Percentiles rank a stretch among this genome's conserved stretches.
phyloP scores from a whole-genome alignment of 2,329 filamentous ascomycete species.

The Emericellopsis atlantica region DNA sequence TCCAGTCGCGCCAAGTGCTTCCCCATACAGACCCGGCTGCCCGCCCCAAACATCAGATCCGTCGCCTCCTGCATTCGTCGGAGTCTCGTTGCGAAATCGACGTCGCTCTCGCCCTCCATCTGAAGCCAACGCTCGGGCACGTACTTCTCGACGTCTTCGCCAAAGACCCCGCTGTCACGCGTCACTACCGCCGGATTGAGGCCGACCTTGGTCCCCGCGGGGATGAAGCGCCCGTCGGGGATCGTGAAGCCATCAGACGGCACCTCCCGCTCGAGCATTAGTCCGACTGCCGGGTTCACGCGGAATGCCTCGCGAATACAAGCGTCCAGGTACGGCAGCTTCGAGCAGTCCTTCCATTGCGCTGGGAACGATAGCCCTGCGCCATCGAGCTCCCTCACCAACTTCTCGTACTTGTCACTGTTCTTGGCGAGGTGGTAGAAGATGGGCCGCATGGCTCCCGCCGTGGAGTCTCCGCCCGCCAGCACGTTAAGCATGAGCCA shows the following conservation, averaged over 20 bases:
- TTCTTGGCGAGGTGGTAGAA: conserved; percentile 23
- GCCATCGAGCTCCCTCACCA: conserved; percentile 19
- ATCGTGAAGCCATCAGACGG: conserved; percentile 16
- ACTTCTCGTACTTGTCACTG: conserved; percentile 11
- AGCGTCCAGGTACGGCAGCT: not conserved
- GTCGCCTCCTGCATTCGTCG: conserved; percentile 21
- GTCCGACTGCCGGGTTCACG: not conserved
- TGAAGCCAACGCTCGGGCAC: conserved; percentile 34
- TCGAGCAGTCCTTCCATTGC: conserved; percentile 1
- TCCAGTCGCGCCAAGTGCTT: conserved; percentile 19
- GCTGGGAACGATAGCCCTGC: conserved; percentile 4
- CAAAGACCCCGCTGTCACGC: conserved; percentile 26
- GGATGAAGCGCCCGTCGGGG: conserved; percentile 20
- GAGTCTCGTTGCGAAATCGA: conserved; percentile 18
- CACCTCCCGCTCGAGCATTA: conserved; percentile 1
- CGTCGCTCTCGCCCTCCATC: conserved; percentile 15
- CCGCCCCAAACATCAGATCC: conserved; percentile 23
- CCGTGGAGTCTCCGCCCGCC: conserved; percentile 22
- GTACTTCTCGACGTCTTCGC: conserved; percentile 28
- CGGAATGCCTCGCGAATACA: not conserved
- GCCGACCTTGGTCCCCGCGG: conserved; percentile 22
- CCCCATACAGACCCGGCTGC: conserved; percentile 24
- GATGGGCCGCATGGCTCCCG: conserved; percentile 16
- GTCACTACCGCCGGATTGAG: conserved; percentile 26
- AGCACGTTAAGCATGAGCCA: conserved; percentile 10